These are phyloP conservation scores for Pleurotus ostreatus DNA, from an alignment of 768 basidiomycete genomes.

Conservation along the genomic window DNA sequence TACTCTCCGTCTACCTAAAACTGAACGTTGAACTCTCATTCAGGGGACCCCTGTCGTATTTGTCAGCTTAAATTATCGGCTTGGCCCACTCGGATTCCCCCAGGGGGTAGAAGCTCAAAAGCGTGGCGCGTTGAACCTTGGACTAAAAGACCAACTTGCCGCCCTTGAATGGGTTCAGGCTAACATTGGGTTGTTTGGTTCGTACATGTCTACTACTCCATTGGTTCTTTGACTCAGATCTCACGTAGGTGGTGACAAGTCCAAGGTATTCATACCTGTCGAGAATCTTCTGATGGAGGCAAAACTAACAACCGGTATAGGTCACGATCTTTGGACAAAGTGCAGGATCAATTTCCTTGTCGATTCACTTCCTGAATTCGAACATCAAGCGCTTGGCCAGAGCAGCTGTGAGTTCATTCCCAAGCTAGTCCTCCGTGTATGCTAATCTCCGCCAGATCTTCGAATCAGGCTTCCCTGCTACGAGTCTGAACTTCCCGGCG, in stretches of 20 bases:
- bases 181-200: conserved; percentile 50
- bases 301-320: conserved; percentile 12
- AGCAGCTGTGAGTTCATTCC: conserved; percentile 20
- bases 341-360: conserved; percentile 42
- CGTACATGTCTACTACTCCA: neutral
- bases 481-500: conserved; percentile 22
- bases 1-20: neutral
- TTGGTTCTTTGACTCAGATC: neutral
- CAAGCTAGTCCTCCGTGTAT: neutral
- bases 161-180: conserved; percentile 47
- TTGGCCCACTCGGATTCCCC: conserved; percentile 42
- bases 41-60: conserved; percentile 39
- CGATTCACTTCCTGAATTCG: conserved; percentile 31
- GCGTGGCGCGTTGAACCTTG: conserved; percentile 33
- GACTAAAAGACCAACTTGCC: conserved; percentile 32
- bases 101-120: conserved; percentile 35
- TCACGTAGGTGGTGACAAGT: conserved; percentile 34
- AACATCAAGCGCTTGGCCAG: conserved; percentile 22
- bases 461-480: conserved; percentile 36
- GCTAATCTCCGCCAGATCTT: conserved; percentile 29
- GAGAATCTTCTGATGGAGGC: neutral
- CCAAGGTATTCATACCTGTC: conserved; percentile 22
- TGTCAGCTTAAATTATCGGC: conserved; percentile 45
- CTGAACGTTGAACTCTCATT: neutral
- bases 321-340: conserved; percentile 45